Evolutionary conservation across 2,329 filamentous ascomycete species (phyloP).

Genomic region (Lachnellula arida): DNA sequence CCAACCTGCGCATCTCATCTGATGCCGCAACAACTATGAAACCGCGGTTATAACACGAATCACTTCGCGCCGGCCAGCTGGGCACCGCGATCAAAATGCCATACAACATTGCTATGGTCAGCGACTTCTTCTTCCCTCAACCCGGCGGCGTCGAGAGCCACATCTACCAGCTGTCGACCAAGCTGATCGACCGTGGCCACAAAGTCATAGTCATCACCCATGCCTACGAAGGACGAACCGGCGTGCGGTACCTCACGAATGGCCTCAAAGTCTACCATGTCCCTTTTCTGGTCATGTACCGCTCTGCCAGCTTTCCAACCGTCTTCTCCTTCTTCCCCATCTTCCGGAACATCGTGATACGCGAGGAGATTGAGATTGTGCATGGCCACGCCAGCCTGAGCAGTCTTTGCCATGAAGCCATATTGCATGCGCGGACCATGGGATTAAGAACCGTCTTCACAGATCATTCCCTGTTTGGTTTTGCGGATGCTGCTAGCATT

Average conservation of each 20-base stretch:
- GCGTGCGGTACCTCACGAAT: conserved; percentile 92
- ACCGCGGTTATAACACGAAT: neutral
- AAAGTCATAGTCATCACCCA: conserved; percentile 98
- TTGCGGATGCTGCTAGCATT: conserved; percentile 93
- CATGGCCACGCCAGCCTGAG: conserved; percentile 96
- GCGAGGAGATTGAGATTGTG: conserved; percentile 93
- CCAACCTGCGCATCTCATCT: neutral
- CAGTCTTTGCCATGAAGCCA: conserved; percentile 89
- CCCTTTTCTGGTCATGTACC: conserved; percentile 93
- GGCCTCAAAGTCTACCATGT: conserved; percentile 98
- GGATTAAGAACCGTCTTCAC: conserved; percentile 93
- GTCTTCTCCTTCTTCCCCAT: conserved; percentile 98
- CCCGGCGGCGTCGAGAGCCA: conserved; percentile 96
- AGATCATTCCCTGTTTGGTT: conserved; percentile 95
- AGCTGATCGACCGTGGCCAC: conserved; percentile 94
- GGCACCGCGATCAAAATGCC: conserved; percentile 23
- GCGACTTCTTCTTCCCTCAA: conserved; percentile 99
- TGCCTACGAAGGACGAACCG: conserved; percentile 84
- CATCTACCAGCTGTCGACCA: conserved; percentile 95
- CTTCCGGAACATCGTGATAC: conserved; percentile 92
- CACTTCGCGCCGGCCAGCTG: neutral
- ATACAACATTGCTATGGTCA: conserved; percentile 83
- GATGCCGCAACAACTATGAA: neutral
- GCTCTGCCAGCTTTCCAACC: conserved; percentile 87
- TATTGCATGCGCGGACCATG: conserved; percentile 94